A percentile compares a stretch with the other conserved stretches of the same genome.
These are phyloP conservation scores for Lablab purpureus DNA, from an alignment of 306 rosid genomes.

Conservation along the genomic window DNA sequence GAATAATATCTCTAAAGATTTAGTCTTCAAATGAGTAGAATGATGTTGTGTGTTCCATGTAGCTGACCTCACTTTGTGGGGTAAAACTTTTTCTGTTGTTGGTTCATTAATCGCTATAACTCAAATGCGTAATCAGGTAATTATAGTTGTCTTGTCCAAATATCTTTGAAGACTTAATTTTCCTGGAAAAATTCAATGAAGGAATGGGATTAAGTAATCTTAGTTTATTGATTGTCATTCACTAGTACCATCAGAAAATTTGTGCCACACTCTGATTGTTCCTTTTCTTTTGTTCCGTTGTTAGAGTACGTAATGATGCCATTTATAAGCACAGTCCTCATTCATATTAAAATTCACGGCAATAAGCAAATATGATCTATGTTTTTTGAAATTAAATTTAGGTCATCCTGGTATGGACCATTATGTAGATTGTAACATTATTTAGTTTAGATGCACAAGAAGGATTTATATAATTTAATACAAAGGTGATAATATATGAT, in stretches of 20 bases:
- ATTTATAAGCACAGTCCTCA: not conserved
- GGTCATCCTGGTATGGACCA: conserved; percentile 1
- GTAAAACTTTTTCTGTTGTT: conserved; percentile 7
- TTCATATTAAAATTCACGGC: conserved; percentile 27
- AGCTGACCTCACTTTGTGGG: not conserved
- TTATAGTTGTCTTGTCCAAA: not conserved
- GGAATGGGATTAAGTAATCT: not conserved
- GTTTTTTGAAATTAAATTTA: conserved; percentile 1
- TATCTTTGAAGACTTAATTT: not conserved
- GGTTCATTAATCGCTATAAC: not conserved
- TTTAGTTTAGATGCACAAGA: conserved; percentile 11
- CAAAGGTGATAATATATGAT: conserved; percentile 23
- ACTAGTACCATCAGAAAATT: conserved; percentile 9
- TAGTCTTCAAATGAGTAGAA: not conserved
- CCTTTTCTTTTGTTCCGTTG: conserved; percentile 10
- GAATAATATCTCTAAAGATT: not conserved
- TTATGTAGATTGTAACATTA: not conserved
- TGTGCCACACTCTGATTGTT: conserved; percentile 8
- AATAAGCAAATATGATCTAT: not conserved
- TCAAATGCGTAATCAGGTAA: conserved; percentile 15
- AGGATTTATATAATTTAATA: not conserved
- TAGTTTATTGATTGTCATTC: not conserved
- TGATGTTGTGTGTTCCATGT: not conserved
- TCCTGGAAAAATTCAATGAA: not conserved
- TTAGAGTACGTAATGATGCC: conserved; percentile 25